phyloP scores from a whole-genome alignment of 371 early-diverging fungal genomes.

The Apophysomyces elegans region DNA sequence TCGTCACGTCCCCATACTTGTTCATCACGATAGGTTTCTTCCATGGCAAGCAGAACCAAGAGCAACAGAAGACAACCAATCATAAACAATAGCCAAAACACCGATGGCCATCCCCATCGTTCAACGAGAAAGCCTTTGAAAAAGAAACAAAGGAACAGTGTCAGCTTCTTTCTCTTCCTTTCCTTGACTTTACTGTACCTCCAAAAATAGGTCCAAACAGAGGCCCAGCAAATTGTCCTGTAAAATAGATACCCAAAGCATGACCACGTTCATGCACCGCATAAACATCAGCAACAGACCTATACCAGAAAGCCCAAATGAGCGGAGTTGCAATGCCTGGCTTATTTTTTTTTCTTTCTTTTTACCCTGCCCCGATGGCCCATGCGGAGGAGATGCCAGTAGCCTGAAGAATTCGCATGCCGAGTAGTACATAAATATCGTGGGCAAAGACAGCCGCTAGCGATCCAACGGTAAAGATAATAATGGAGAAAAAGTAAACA shows the following conservation, averaged over 20 bases:
- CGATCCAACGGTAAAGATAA: slow-evolving; percentile 67
- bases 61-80: slow-evolving; percentile 28
- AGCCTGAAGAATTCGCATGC: slow-evolving; percentile 75
- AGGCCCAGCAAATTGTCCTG: slow-evolving; percentile 54
- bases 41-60: slow-evolving; percentile 57
- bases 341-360: not conserved
- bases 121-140: slow-evolving; percentile 27
- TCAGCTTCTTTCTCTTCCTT: not conserved
- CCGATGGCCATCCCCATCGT: slow-evolving; percentile 36
- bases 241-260: slow-evolving; percentile 56
- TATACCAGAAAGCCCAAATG: slow-evolving; percentile 6
- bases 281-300: slow-evolving; percentile 63
- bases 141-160: slow-evolving; percentile 16
- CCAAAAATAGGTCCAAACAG: slow-evolving; percentile 41
- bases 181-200: slow-evolving; percentile 7
- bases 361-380: slow-evolving; percentile 73
- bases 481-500: slow-evolving; percentile 64
- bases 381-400: slow-evolving; percentile 78
- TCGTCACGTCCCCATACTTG: slow-evolving; percentile 36
- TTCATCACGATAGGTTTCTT: slow-evolving; percentile 71
- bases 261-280: slow-evolving; percentile 51
- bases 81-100: slow-evolving; percentile 33
- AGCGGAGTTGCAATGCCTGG: not conserved
- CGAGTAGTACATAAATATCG: slow-evolving; percentile 61
- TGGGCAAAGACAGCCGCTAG: slow-evolving; percentile 69